These are phyloP conservation scores for Nematodospora valgi DNA, from an alignment of 805 yeast species.

Conservation along the genomic window DNA sequence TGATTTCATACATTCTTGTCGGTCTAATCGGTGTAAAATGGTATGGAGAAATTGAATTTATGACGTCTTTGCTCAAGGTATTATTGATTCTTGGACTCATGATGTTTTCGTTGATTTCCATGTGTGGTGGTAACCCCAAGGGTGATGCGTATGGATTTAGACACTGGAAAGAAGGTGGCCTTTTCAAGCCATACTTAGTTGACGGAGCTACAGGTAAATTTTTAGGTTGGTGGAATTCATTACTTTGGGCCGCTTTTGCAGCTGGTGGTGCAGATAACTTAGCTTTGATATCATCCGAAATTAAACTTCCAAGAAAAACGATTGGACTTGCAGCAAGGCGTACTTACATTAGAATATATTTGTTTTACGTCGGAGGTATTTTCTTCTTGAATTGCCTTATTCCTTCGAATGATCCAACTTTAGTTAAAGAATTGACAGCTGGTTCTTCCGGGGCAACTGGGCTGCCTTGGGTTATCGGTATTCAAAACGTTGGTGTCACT, in stretches of 20 bases:
- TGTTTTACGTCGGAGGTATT: conserved; percentile 36
- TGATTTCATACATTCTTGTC: conserved; percentile 25
- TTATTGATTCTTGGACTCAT: conserved; percentile 30
- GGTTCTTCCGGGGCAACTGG: conserved; percentile 38
- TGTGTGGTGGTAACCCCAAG: conserved; percentile 39
- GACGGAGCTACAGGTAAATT: conserved; percentile 30
- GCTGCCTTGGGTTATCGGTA: conserved; percentile 38
- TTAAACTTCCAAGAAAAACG: conserved; percentile 37
- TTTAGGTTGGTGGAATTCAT: conserved; percentile 31
- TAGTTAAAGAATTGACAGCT: conserved; percentile 19
- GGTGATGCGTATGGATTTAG: conserved; percentile 31
- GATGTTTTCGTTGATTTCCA: conserved; percentile 28
- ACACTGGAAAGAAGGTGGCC: conserved; percentile 34
- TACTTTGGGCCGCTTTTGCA: conserved; percentile 32
- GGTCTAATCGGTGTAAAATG: conserved; percentile 29
- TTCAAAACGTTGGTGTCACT: conserved; percentile 29
- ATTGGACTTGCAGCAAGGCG: conserved; percentile 33
- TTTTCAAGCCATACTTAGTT: conserved; percentile 24
- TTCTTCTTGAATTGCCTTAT: conserved; percentile 34
- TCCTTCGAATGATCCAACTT: conserved; percentile 30
- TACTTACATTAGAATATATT: conserved; percentile 30
- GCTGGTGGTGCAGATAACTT: conserved; percentile 37
- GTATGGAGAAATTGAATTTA: conserved; percentile 45
- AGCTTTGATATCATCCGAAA: conserved; percentile 38
- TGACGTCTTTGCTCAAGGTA: conserved; percentile 31